Conservation (phyloP, 805 yeast genomes). For the Babjeviella inositovora region DNA sequence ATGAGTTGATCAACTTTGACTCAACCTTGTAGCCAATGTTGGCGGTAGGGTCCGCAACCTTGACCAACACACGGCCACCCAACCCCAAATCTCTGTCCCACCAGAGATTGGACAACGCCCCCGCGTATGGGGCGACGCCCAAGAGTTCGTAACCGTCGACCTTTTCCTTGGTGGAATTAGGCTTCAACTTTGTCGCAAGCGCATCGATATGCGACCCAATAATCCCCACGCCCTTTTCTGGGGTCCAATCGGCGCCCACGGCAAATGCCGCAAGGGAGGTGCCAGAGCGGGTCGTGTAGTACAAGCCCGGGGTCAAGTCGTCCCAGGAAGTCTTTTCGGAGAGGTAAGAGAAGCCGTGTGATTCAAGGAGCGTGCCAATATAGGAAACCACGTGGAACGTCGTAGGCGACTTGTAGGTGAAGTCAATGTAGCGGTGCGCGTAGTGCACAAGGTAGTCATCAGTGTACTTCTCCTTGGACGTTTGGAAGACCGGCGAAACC, state of each 20-base stretch:
- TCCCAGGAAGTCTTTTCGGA: slow-evolving; percentile 48
- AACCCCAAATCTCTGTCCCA: slow-evolving; percentile 79
- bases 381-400: slow-evolving; percentile 52
- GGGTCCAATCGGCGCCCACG: slow-evolving; percentile 50
- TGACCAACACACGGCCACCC: slow-evolving; percentile 61
- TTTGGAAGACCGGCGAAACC: no score
- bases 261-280: slow-evolving; percentile 55
- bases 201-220: slow-evolving; percentile 71
- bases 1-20: slow-evolving; percentile 32
- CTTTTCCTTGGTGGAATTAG: slow-evolving; percentile 39
- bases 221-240: slow-evolving; percentile 50
- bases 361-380: slow-evolving; percentile 28
- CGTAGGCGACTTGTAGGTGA: slow-evolving; percentile 62
- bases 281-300: slow-evolving; percentile 55
- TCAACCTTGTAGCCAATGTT: slow-evolving; percentile 11
- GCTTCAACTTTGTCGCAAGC: slow-evolving; percentile 53
- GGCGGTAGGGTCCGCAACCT: slow-evolving; percentile 12
- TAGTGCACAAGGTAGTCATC: no score
- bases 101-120: slow-evolving; percentile 51
- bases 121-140: slow-evolving; percentile 79
- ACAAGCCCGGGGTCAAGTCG: slow-evolving; percentile 28
- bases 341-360: slow-evolving; percentile 48
- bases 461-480: no score
- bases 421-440: slow-evolving; percentile 61
- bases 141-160: slow-evolving; percentile 65